Base-by-base conservation (phyloP, 108 stramenopile species). In the Cylindrotheca fusiformis region DNA sequence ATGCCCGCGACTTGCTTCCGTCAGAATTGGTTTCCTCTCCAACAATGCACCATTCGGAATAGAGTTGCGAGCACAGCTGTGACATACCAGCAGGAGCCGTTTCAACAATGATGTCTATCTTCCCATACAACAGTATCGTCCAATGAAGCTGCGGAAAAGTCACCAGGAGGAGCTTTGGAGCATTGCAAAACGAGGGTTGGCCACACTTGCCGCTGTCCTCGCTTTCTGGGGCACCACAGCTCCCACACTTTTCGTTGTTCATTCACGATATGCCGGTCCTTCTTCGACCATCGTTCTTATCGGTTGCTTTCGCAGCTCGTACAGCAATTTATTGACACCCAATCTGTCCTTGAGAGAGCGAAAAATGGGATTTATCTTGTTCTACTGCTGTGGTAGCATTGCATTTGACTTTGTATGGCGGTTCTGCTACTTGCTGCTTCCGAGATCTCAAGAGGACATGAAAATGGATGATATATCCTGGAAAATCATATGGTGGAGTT, bases 401-500 rank as follows among this genome's bases (percentile, higher is more conserved):
- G 50, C 21, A 5, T 51, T 51, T 22, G 23, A 51, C 18, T n/a
- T 51, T 18, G 5, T 5, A 5, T 51, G 50, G 50, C 50, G 50
- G 23, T 22, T 51, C 21, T 22, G 21, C 12, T 51, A 51, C 50
- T 51, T 19, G 50, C 21, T n/a, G 20, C 18, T 51, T n/a, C 50
- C 50, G 23, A 22, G 20, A 22, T 5, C 23, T 4, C 20, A 51
- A 19, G 4, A 51, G 50, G 50, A 19, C 5, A 19, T 22, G 18
- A 51, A 18, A 51, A 51, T 18, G 50, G 50, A 51, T 51, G 50
- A 22, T 18, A 22, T 51, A 19, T 51, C 21, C 21, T 51, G 50
- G 50, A 51, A 51, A 18, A 5, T 51, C 4, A 51, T 51, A 51
- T 51, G 50, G 50, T 51, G 50, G 50, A 51, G 50, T 22, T 51